These are phyloP conservation scores for Pluteus cervinus DNA, from an alignment of 768 basidiomycete species.

Conservation along the genomic window DNA sequence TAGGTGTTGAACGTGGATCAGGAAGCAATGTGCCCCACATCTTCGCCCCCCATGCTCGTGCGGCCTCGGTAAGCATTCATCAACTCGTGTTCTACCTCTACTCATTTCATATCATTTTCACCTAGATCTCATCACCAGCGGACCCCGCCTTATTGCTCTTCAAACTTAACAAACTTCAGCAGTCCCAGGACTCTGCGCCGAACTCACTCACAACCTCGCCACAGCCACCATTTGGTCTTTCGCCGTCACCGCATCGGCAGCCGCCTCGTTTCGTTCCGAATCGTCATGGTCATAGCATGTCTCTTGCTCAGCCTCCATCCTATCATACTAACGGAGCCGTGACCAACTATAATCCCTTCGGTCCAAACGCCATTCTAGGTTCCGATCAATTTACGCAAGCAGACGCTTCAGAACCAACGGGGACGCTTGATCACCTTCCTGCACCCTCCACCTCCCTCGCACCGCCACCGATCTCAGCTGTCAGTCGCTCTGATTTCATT, in stretches of 20 bases:
- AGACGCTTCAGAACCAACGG: no score
- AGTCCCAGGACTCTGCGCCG: conserved; percentile 53
- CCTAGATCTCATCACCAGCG: conserved; percentile 84
- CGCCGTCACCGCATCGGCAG: conserved; percentile 37
- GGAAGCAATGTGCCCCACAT: conserved; percentile 52
- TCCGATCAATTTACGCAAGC: no score
- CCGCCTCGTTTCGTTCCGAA: conserved; percentile 21
- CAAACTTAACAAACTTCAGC: conserved; percentile 81
- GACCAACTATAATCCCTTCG: conserved; percentile 63
- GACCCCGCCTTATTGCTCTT: conserved; percentile 78
- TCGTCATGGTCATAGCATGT: conserved; percentile 70
- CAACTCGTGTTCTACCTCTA: conserved; percentile 18
- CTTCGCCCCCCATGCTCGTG: conserved; percentile 73
- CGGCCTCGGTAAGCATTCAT: conserved; percentile 61
- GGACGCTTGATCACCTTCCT: conserved; percentile 31
- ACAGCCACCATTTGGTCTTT: conserved; percentile 42
- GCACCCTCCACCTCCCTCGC: conserved; percentile 30
- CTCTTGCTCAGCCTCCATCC: conserved; percentile 56
- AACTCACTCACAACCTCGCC: conserved; percentile 63
- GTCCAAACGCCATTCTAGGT: conserved; percentile 46
- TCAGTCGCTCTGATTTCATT: conserved; percentile 64
- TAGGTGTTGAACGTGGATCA: conserved; percentile 70
- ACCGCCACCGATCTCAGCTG: conserved; percentile 35
- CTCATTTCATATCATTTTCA: conserved; percentile 9
- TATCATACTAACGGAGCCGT: no score